Conservation (phyloP, 352 stramenopile genomes). For the Pythium grandisporangium region DNA sequence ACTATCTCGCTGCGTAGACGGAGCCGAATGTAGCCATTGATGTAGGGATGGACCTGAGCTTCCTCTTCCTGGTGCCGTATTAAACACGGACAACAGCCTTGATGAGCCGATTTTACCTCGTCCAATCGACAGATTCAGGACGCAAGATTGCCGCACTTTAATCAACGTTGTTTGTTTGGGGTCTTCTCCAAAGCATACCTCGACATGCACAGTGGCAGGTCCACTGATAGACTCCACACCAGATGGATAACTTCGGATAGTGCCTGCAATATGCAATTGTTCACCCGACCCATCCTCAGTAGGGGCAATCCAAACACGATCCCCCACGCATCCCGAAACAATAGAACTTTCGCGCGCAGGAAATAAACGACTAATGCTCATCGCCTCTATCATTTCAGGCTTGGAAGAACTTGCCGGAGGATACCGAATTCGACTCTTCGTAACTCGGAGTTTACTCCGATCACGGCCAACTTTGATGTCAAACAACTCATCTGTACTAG, state of each 20-base stretch:
- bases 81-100: constrained; percentile 46
- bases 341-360: constrained; percentile 50
- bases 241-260: constrained; percentile 51
- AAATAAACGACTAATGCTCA: constrained; percentile 65
- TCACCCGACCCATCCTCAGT: constrained; percentile 14
- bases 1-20: too few relatives aligned
- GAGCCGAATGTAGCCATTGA: constrained; percentile 5
- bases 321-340: constrained; percentile 35
- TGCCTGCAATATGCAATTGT: constrained; percentile 40
- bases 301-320: constrained; percentile 57
- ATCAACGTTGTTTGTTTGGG: constrained; percentile 18
- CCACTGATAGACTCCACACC: constrained; percentile 37
- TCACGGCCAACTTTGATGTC: constrained; percentile 43
- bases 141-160: constrained; percentile 48
- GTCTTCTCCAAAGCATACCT: constrained; percentile 35
- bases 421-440: constrained; percentile 39
- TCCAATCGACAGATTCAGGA: constrained; percentile 43
- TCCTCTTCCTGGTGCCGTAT: constrained; percentile 20
- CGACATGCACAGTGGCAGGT: constrained; percentile 32
- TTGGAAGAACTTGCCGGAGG: constrained; percentile 6
- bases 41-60: constrained; percentile 7
- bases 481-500: constrained; percentile 9
- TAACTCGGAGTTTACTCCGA: constrained; percentile 45
- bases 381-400: constrained; percentile 38
- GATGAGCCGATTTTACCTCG: constrained; percentile 25